phyloP scores from a whole-genome alignment of 2,329 filamentous ascomycete genomes.

The Seiridium unicorne region DNA sequence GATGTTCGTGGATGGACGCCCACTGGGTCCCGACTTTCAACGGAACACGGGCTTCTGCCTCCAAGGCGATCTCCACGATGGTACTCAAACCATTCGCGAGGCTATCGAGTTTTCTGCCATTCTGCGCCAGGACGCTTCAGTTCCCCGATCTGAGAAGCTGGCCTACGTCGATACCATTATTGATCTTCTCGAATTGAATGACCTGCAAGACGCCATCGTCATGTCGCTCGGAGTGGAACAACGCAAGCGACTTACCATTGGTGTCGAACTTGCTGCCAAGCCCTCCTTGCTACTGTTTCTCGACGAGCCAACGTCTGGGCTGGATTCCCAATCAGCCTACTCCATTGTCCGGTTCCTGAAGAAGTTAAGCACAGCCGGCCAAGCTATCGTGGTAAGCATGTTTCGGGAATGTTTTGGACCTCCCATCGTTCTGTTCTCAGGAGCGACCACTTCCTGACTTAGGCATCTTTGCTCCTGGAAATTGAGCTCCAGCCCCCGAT shows the following conservation, averaged over 20 bases:
- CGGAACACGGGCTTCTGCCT: slow-evolving; percentile 71
- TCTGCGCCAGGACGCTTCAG: slow-evolving; percentile 59
- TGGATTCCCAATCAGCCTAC: slow-evolving; percentile 57
- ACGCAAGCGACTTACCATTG: slow-evolving; percentile 55
- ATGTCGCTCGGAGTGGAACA: slow-evolving; percentile 60
- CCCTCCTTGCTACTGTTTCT: slow-evolving; percentile 62
- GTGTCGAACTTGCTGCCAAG: slow-evolving; percentile 55
- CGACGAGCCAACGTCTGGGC: slow-evolving; percentile 59
- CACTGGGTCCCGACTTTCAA: slow-evolving; percentile 73
- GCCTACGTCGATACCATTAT: slow-evolving; percentile 68
- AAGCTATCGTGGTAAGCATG: slow-evolving; percentile 55
- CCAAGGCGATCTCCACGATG: slow-evolving; percentile 67
- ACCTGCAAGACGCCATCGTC: slow-evolving; percentile 64
- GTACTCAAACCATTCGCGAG: slow-evolving; percentile 64
- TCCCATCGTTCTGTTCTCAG: too few relatives aligned
- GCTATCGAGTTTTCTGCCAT: slow-evolving; percentile 65
- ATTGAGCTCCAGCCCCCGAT: too few relatives aligned
- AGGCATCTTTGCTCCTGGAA: too few relatives aligned
- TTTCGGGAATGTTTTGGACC: too few relatives aligned
- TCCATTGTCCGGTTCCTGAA: slow-evolving; percentile 62
- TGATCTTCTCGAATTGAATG: slow-evolving; percentile 65
- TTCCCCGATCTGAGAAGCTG: slow-evolving; percentile 60
- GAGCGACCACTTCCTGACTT: too few relatives aligned
- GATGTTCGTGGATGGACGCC: slow-evolving; percentile 72
- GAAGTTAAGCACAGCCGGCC: slow-evolving; percentile 59